phyloP scores from a whole-genome alignment of 768 basidiomycete genomes.

The Suillus luteus region DNA sequence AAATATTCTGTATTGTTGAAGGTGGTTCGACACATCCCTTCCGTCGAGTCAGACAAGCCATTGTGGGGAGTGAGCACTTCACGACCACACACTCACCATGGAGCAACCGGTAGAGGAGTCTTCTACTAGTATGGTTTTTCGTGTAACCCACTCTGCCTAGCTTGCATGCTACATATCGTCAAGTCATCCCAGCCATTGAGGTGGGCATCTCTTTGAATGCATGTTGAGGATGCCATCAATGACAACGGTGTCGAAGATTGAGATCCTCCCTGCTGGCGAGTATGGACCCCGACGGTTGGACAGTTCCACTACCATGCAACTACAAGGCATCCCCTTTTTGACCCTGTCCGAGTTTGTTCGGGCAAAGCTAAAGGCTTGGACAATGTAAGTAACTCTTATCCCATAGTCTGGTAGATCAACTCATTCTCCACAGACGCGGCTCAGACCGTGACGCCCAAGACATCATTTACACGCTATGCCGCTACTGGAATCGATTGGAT shows the following conservation, averaged over 20 bases:
- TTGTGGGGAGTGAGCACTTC: constrained; percentile 64
- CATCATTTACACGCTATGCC: constrained; percentile 67
- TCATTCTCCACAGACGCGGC: constrained; percentile 51
- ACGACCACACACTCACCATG: constrained; percentile 76
- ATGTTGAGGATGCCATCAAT: background rate
- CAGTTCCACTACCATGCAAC: constrained; percentile 60
- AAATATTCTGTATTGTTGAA: constrained; percentile 85
- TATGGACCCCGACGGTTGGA: constrained; percentile 77
- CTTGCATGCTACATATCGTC: constrained; percentile 73
- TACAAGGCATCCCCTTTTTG: constrained; percentile 77
- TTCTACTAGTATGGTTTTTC: constrained; percentile 5
- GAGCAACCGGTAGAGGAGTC: constrained; percentile 68
- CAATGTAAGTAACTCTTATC: constrained; percentile 54
- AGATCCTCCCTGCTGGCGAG: constrained; percentile 81
- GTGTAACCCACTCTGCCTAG: constrained; percentile 39
- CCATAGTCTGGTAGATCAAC: constrained; percentile 17
- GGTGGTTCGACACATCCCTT: constrained; percentile 74
- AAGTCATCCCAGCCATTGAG: constrained; percentile 76
- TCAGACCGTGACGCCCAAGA: constrained; percentile 77
- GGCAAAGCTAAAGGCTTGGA: constrained; percentile 83
- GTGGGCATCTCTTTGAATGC: constrained; percentile 39
- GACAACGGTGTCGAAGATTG: constrained; percentile 52
- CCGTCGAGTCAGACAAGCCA: constrained; percentile 76
- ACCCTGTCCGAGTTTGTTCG: constrained; percentile 85
- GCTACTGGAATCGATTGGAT: constrained; percentile 82